Evolutionary conservation across 371 early-diverging fungal genomes (phyloP), one percentile per base, ranked within the genome.

Genomic region (Thermomucor indicae-seudaticae): DNA sequence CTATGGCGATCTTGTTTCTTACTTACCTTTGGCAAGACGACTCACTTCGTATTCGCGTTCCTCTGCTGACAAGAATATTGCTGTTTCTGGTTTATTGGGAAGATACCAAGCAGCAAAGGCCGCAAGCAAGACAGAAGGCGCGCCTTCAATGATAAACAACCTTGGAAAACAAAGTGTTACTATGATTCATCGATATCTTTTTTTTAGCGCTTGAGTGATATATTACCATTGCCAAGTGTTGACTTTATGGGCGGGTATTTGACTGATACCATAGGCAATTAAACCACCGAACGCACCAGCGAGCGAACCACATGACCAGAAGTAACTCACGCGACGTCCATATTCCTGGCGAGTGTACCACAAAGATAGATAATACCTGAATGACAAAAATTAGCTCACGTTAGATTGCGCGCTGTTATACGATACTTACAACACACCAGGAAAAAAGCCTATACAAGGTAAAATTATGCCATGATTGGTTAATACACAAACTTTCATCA

Each of bases 71-170:
- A 88, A 58, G 53, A 78, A 86, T 29, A 44, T 59, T 2, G 83
- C 75, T 0, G 69, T 76, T 31, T 77, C 76, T 0, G 87, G 85
- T 8, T 53, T 69, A 45, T 81, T 68, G 1, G 89, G 84, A 11
- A 89, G 56, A 19, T 66, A 57, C 57, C 56, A 75, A 27, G 57
- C 63, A 16, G 69, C 61, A 4, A 76, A 56, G 8, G 41, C 19
- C 1, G 75, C 65, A 19, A 77, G 30, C 0, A 79, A 6, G 3
- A 77, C 55, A 12, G 79, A 70, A 0, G 78, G 70, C 1, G 61
- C 20, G 29, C 80, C 80, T 62, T 82, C 79, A 10, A 80, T 63
- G 20, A 83, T 48, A 51, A 81, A 81, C 29, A 81, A 50, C 77
- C 82, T 79, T 12, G 19, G 17, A 53, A 24, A 28, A 39, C n/a